These are phyloP conservation scores for Tephrocybe sp. DNA, from an alignment of 768 basidiomycete species.

Conservation along the genomic window DNA sequence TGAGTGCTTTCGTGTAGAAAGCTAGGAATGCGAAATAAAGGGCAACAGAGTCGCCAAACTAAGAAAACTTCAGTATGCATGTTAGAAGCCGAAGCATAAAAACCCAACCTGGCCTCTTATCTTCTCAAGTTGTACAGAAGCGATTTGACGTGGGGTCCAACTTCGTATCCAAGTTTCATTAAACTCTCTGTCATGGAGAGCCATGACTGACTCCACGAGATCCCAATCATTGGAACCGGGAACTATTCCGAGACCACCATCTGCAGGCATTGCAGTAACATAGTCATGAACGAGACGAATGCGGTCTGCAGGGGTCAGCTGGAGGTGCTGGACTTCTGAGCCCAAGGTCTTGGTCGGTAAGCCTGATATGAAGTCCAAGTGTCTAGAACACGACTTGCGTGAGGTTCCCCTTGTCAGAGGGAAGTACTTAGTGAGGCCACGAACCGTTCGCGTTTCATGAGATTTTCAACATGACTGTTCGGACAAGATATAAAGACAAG, in stretches of 20 bases:
- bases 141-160: conserved; percentile 68
- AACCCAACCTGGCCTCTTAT: conserved; percentile 66
- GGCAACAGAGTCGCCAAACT: conserved; percentile 80
- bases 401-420: background rate
- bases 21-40: conserved; percentile 89
- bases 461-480: conserved; percentile 51
- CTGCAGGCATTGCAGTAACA: conserved; percentile 64
- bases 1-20: conserved; percentile 76
- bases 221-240: conserved; percentile 73
- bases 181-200: conserved; percentile 80
- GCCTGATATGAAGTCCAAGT: conserved; percentile 75
- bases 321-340: conserved; percentile 38
- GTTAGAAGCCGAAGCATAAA: background rate
- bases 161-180: conserved; percentile 76
- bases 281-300: conserved; percentile 74
- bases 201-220: conserved; percentile 77
- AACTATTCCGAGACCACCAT: conserved; percentile 83
- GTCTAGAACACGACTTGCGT: conserved; percentile 34
- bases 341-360: conserved; percentile 56
- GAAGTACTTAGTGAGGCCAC: conserved; percentile 21
- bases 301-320: conserved; percentile 71
- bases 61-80: background rate
- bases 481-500: conserved; percentile 77
- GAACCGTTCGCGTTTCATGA: conserved; percentile 76
- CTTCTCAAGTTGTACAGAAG: conserved; percentile 60